Evolutionary conservation across 164 flowering plant genomes (phyloP).

Genomic region (Santalum album): DNA sequence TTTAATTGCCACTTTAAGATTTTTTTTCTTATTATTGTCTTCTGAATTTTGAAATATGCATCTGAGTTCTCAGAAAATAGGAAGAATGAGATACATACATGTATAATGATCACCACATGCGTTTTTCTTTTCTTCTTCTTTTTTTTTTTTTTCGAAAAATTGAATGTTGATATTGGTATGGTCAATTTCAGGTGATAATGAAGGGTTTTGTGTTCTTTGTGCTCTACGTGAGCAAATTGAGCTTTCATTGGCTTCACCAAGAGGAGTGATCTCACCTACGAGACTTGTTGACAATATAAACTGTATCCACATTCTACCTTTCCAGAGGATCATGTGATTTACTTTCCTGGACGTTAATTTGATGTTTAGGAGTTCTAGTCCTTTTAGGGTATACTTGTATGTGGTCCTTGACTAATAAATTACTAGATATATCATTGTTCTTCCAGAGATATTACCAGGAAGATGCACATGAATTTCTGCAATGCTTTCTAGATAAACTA

Average conservation of each 20-base stretch:
- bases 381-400: neutral
- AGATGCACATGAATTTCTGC: constrained; percentile 97
- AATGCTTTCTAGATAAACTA: constrained; percentile 68
- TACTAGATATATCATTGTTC: constrained; percentile 47
- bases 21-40: too few relatives aligned
- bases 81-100: too few relatives aligned
- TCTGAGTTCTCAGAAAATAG: too few relatives aligned
- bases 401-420: constrained; percentile 27
- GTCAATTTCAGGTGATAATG: constrained; percentile 26
- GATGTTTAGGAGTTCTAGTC: neutral
- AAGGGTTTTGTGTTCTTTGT: constrained; percentile 56
- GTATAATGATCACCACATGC: too few relatives aligned
- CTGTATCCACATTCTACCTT: constrained; percentile 42
- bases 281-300: constrained; percentile 51
- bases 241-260: constrained; percentile 31
- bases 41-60: too few relatives aligned
- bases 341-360: constrained; percentile 1
- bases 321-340: too few relatives aligned
- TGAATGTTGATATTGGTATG: neutral
- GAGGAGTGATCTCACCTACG: constrained; percentile 29
- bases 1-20: too few relatives aligned
- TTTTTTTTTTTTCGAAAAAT: neutral
- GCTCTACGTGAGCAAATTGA: constrained; percentile 46
- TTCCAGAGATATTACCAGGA: constrained; percentile 64
- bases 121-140: too few relatives aligned